phyloP scores from a whole-genome alignment of 73 alveolate genomes.

The Paramecium bursaria region DNA sequence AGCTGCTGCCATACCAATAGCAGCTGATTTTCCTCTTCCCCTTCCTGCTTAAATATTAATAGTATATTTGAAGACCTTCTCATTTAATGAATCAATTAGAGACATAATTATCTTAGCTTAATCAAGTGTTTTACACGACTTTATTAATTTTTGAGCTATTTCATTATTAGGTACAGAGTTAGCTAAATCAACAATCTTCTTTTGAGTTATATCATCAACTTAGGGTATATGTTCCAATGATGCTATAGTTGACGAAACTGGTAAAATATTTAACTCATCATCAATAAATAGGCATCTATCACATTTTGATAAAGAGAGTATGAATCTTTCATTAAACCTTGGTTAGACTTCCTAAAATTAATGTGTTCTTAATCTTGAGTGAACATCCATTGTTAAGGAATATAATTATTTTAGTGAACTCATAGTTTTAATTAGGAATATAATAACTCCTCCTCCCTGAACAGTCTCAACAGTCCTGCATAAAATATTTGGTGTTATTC shows the following conservation, averaged over 20 bases:
- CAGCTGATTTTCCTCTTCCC: constrained; percentile 98
- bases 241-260: constrained; percentile 90
- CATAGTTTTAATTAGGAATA: constrained; percentile 96
- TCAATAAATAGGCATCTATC: constrained; percentile 92
- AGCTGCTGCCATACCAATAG: constrained; percentile 98
- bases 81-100: constrained; percentile 95
- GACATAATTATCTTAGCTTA: constrained; percentile 94
- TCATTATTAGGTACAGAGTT: constrained; percentile 53
- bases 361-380: constrained; percentile 66
- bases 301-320: constrained; percentile 89
- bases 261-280: constrained; percentile 99
- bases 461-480: constrained; percentile 99
- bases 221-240: constrained; percentile 69
- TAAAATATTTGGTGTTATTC: constrained; percentile 98
- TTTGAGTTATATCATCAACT: constrained; percentile 65
- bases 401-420: constrained; percentile 96
- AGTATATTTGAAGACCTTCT: constrained; percentile 94
- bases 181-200: constrained; percentile 52
- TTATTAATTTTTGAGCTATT: constrained; percentile 75
- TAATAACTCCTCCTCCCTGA: constrained; percentile 97
- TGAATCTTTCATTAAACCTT: constrained; percentile 98
- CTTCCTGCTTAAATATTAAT: constrained; percentile 98
- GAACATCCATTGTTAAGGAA: constrained; percentile 98
- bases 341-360: constrained; percentile 91
- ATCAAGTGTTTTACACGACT: constrained; percentile 95